phyloP scores from a whole-genome alignment of 2,329 filamentous ascomycete genomes.

The Talaromyces albobiverticillius region DNA sequence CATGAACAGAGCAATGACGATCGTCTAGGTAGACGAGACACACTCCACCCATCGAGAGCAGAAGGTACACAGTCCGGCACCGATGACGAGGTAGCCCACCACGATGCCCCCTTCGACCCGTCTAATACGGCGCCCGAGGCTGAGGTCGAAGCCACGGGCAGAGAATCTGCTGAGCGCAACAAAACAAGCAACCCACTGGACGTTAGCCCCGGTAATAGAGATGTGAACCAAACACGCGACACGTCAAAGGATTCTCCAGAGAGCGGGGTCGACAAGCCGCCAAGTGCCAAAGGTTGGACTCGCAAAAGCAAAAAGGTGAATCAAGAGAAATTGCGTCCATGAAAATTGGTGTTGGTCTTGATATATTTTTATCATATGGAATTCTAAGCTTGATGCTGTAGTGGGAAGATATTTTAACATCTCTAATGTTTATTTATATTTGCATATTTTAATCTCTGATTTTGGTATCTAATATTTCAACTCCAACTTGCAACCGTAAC shows the following conservation, averaged over 20 bases:
- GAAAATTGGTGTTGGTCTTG: not conserved
- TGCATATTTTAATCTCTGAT: not conserved
- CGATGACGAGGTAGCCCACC: constrained; percentile 57
- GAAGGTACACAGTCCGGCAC: constrained; percentile 69
- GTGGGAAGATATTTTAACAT: not conserved
- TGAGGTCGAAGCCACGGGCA: constrained; percentile 37
- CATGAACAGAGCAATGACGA: constrained; percentile 10
- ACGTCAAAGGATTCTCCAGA: constrained; percentile 43
- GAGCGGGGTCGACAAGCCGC: constrained; percentile 37
- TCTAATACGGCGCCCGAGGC: constrained; percentile 64
- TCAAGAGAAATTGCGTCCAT: constrained; percentile 7
- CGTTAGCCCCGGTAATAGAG: constrained; percentile 59
- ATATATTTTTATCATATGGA: not conserved
- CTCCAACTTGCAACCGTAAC: not conserved
- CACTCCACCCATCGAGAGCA: constrained; percentile 61
- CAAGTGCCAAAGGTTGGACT: constrained; percentile 37
- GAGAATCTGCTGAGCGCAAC: constrained; percentile 40
- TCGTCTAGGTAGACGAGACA: constrained; percentile 50
- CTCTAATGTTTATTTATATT: not conserved
- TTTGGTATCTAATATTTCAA: not conserved
- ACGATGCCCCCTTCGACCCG: constrained; percentile 67
- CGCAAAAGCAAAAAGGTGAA: constrained; percentile 29
- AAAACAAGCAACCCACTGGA: constrained; percentile 52
- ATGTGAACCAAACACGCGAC: constrained; percentile 52
- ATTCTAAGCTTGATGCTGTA: not conserved